Percentiles rank a stretch among this genome's conserved stretches.
phyloP scores from a whole-genome alignment of 148 eudicot genomes.

The Selenicereus undatus region DNA sequence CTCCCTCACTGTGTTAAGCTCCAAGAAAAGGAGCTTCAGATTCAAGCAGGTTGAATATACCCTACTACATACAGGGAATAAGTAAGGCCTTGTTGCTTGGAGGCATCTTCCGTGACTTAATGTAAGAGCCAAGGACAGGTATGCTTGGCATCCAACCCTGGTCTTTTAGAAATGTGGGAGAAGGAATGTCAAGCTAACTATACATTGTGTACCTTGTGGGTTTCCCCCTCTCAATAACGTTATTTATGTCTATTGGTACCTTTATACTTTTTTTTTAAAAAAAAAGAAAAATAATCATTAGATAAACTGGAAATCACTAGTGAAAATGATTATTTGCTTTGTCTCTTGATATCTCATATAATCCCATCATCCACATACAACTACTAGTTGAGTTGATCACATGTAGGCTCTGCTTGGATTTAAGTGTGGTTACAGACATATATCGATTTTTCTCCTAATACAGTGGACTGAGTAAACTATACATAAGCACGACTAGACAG shows the following conservation, averaged over 20 bases:
- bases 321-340: too few relatives aligned
- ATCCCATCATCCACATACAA: too few relatives aligned
- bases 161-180: conserved; percentile 28
- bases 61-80: too few relatives aligned
- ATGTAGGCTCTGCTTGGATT: too few relatives aligned
- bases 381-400: too few relatives aligned
- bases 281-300: too few relatives aligned
- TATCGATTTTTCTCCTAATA: too few relatives aligned
- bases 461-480: too few relatives aligned
- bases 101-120: conserved; percentile 19
- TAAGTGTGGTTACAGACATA: too few relatives aligned
- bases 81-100: conserved; percentile 15
- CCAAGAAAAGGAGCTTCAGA: neutral
- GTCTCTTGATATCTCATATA: too few relatives aligned
- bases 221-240: neutral
- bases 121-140: conserved; percentile 23
- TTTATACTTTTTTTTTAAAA: neutral
- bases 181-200: conserved; percentile 26
- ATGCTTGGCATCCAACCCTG: conserved; percentile 29
- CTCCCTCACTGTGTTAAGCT: neutral
- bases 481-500: too few relatives aligned
- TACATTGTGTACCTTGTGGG: conserved; percentile 13
- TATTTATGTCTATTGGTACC: neutral
- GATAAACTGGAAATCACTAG: too few relatives aligned
- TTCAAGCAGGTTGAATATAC: conserved; percentile 1